Evolutionary conservation across 306 rosid species (phyloP), one percentile per base, ranked within the genome.

Genomic region (Vigna nakashimae): DNA sequence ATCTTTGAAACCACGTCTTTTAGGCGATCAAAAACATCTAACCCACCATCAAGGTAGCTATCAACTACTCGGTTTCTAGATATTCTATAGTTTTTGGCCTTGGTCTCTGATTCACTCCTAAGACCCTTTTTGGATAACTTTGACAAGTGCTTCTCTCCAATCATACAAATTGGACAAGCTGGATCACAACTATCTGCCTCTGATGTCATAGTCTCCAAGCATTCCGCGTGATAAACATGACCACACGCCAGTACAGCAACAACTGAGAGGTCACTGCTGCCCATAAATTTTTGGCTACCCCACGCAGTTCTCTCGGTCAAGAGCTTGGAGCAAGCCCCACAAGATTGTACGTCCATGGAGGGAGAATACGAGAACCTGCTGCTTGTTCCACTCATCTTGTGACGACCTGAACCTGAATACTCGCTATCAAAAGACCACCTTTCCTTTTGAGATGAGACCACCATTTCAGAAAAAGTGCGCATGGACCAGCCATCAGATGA

Each of bases 401-500:
- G 86, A 71, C 76, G 85, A 48, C 85, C 80, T 50, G 91, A 89
- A 58, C 96, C 91, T 2, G 89, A 83, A 42, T 75, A 81, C 80
- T 92, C 97, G 1, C 92, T 89, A 40, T 90, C 96, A 84, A 92
- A 92, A 50, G 97, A 92, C 97, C 93, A 90, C 80, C 96, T 73
- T 81, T 85, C 97, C 83, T 92, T 87, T 67, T 86, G 96, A 73
- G 93, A 90, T 18, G 92, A 86, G 26, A 96, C 96, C 83, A 92
- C 90, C 49, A 92, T 90, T 86, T 92, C 97, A 52, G 97, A 92
- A 80, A 92, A 90, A 58, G 97, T 89, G 71, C 89, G 93, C 89
- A 90, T 87, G 51, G 97, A 92, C 97, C 97, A 92, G 82, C 96
- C 91, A 71, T 92, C 97, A 17, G 97, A 92, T 45, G 97, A 92